Percentiles rank a stretch among this genome's conserved stretches.
Evolutionary conservation across 106 monocot species (phyloP).

Genomic region (Ottelia alismoides): DNA sequence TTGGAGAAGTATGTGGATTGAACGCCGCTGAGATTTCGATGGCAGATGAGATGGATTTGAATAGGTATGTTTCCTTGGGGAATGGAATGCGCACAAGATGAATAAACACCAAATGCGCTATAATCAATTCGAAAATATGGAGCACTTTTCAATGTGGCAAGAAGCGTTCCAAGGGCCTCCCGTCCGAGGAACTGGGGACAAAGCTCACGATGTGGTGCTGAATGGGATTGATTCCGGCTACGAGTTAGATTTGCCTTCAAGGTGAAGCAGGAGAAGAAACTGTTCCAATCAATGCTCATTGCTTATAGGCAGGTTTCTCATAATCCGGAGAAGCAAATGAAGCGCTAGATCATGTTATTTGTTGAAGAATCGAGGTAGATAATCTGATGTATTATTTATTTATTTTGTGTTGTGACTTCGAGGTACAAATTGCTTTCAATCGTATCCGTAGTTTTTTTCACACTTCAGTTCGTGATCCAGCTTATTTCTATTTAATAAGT

Average conservation of each 20-base stretch:
- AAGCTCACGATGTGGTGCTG: neutral
- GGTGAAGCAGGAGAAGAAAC: conserved; percentile 16
- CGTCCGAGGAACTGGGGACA: neutral
- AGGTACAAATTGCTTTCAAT: too few species aligned
- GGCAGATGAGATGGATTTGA: conserved; percentile 69
- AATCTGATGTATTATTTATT: too few species aligned
- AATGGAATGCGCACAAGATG: conserved; percentile 63
- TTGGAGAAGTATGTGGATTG: conserved; percentile 77
- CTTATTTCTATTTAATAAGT: too few species aligned
- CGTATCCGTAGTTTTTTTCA: too few species aligned
- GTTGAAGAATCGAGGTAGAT: too few species aligned
- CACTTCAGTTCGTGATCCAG: too few species aligned
- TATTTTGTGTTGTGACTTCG: too few species aligned
- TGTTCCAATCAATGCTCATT: conserved; percentile 15
- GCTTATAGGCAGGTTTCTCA: conserved; percentile 10
- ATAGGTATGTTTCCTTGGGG: conserved; percentile 91
- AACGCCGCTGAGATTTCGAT: conserved; percentile 53
- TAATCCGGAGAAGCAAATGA: neutral
- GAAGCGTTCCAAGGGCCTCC: conserved; percentile 1
- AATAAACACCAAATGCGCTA: conserved; percentile 38
- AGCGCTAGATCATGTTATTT: too few species aligned
- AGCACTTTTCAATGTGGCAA: conserved; percentile 1
- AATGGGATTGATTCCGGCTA: neutral
- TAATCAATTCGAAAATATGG: neutral
- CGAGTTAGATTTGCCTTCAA: conserved; percentile 1